Conservation (phyloP, 2,329 filamentous ascomycete species). For the Colletotrichum sp. region DNA sequence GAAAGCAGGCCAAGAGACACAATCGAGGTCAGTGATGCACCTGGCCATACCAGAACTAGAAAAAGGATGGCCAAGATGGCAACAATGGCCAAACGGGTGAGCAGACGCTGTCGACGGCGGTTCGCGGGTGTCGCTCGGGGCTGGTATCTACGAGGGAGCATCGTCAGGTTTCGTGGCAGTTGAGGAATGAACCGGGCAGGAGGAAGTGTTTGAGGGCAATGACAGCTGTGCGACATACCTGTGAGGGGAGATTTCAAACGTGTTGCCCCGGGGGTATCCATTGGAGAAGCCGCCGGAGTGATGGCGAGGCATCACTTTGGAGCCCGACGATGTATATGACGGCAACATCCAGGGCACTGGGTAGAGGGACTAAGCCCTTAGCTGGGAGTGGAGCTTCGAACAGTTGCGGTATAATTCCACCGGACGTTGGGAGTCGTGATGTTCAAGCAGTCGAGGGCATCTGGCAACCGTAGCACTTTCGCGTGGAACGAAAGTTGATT, state of each 20-base stretch:
- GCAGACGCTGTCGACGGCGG: constrained; percentile 74
- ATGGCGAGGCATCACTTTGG: constrained; percentile 86
- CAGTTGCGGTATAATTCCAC: neutral
- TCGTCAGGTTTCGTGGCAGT: neutral
- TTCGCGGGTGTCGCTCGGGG: constrained; percentile 76
- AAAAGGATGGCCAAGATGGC: constrained; percentile 66
- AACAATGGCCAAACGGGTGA: constrained; percentile 68
- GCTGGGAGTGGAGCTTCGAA: constrained; percentile 5
- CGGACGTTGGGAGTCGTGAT: constrained; percentile 6
- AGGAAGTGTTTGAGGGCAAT: neutral
- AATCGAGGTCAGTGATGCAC: constrained; percentile 64
- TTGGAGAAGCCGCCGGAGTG: constrained; percentile 77
- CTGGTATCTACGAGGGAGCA: constrained; percentile 73
- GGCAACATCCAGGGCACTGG: constrained; percentile 55
- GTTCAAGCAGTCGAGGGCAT: constrained; percentile 36
- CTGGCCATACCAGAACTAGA: constrained; percentile 77
- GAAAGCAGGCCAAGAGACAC: constrained; percentile 75
- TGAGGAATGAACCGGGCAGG: neutral
- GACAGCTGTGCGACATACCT: constrained; percentile 61
- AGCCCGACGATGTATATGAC: constrained; percentile 56
- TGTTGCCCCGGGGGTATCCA: constrained; percentile 79
- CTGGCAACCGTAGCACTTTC: constrained; percentile 1
- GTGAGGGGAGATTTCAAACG: constrained; percentile 88
- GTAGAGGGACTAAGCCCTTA: constrained; percentile 1
- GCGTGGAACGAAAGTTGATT: neutral